Evolutionary conservation across 1,284 basidiomycete genomes (phyloP).

Genomic region (Fomes fomentarius): DNA sequence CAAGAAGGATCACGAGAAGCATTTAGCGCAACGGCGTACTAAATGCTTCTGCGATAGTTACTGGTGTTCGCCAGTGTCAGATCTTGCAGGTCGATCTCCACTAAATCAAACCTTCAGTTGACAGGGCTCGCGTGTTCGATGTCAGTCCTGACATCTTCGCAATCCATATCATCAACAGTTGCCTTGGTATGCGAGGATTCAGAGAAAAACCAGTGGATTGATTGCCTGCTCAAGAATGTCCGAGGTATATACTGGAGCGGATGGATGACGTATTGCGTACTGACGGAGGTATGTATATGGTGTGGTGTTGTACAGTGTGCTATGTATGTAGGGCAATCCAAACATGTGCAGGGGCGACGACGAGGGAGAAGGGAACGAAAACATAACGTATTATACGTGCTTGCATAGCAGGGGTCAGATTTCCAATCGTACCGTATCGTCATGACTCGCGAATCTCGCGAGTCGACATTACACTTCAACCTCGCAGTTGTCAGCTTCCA

Average conservation of each 20-base stretch:
- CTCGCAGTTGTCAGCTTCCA: constrained; percentile 24
- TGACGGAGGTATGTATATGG: not conserved
- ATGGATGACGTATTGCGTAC: not conserved
- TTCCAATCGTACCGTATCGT: not conserved
- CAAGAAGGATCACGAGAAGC: not conserved
- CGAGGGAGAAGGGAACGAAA: not conserved
- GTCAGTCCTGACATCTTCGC: not conserved
- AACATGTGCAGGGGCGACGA: not conserved
- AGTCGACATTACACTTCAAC: constrained; percentile 3
- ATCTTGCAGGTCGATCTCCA: too few relatives aligned
- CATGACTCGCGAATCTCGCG: not conserved
- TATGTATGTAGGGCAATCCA: constrained; percentile 17
- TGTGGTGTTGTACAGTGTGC: constrained; percentile 25
- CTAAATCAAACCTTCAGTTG: too few relatives aligned
- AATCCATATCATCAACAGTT: too few relatives aligned
- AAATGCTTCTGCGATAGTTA: not conserved
- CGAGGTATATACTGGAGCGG: not conserved
- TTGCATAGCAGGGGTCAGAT: not conserved
- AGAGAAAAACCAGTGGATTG: not conserved
- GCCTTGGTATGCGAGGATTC: too few relatives aligned
- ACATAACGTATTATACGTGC: not conserved
- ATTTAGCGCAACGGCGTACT: not conserved
- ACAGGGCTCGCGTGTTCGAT: too few relatives aligned
- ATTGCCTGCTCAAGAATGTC: not conserved
- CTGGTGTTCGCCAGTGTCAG: too few relatives aligned